Conservation (phyloP, 1,284 basidiomycete species). For the Lentinus polychrous region DNA sequence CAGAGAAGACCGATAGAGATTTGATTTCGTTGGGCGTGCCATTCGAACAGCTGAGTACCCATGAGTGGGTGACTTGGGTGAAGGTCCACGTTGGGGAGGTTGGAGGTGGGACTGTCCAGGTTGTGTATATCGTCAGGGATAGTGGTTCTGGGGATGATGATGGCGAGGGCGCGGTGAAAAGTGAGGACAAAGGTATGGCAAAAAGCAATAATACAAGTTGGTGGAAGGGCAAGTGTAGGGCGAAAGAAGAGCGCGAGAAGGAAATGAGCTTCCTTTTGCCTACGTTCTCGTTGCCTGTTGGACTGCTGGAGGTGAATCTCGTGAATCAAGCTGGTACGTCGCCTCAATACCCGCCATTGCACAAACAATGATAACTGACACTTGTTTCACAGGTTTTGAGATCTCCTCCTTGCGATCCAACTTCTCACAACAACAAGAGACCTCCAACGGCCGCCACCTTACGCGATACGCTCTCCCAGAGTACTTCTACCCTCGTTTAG, state of each 20-base stretch:
- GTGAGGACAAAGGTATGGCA: background rate
- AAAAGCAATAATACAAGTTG: background rate
- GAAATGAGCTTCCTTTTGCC: constrained; percentile 52
- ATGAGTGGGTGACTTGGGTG: constrained; percentile 61
- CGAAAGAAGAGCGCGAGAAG: constrained; percentile 19
- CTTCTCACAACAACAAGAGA: constrained; percentile 1
- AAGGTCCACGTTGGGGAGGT: constrained; percentile 47
- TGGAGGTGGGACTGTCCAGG: constrained; percentile 44
- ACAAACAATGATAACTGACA: background rate
- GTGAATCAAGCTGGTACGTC: constrained; percentile 44
- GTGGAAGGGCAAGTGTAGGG: constrained; percentile 25
- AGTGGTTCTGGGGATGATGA: background rate
- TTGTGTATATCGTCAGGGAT: constrained; percentile 55
- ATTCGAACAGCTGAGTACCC: constrained; percentile 43
- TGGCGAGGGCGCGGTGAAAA: constrained; percentile 17
- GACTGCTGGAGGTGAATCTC: constrained; percentile 54
- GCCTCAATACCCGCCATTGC: background rate
- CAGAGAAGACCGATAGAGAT: constrained; percentile 21
- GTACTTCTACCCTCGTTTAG: constrained; percentile 9
- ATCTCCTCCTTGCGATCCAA: constrained; percentile 4
- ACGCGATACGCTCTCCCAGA: constrained; percentile 6
- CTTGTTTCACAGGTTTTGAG: constrained; percentile 8
- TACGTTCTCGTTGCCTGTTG: constrained; percentile 59
- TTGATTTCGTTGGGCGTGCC: constrained; percentile 32
- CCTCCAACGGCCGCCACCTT: constrained; percentile 1